Conservation (phyloP, 1,139 yeast species). For the Fermentozyma sake region DNA sequence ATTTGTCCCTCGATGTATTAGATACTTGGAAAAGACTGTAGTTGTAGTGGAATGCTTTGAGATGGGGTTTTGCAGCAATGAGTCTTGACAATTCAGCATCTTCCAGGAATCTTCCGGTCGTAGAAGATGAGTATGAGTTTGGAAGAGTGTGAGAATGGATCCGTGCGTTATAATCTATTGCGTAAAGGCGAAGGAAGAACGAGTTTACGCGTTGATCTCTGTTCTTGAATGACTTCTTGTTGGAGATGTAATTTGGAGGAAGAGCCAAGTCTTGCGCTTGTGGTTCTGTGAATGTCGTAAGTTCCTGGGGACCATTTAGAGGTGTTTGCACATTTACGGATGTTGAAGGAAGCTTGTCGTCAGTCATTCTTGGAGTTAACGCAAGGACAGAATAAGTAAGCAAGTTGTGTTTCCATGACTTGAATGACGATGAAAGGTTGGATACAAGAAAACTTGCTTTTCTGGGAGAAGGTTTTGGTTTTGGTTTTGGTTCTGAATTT, state of each 20-base stretch:
- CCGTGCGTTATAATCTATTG: conserved; percentile 41
- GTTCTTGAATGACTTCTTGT: conserved; percentile 19
- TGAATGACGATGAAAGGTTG: no score
- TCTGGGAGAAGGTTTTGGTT: no score
- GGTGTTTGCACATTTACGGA: no score
- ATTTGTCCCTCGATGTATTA: conserved; percentile 36
- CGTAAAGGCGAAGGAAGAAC: conserved; percentile 41
- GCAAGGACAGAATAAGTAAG: no score
- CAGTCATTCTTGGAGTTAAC: no score
- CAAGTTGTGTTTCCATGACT: no score
- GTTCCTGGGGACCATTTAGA: no score
- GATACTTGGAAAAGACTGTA: conserved; percentile 31
- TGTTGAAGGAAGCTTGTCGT: no score
- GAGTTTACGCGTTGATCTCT: conserved; percentile 48
- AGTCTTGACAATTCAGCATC: conserved; percentile 7
- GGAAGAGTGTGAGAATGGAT: conserved; percentile 23
- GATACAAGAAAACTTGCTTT: no score
- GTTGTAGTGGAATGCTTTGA: conserved; percentile 23
- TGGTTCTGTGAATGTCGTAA: conserved; percentile 4
- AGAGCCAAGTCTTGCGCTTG: neutral
- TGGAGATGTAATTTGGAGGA: neutral
- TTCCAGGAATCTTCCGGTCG: no score
- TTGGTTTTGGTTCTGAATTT: no score
- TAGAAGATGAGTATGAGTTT: conserved; percentile 21
- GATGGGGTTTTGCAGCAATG: conserved; percentile 15